Percentiles rank a stretch among this genome's conserved stretches.
Evolutionary conservation across 441 rosid species (phyloP).

Genomic region (Biscutella laevigata): DNA sequence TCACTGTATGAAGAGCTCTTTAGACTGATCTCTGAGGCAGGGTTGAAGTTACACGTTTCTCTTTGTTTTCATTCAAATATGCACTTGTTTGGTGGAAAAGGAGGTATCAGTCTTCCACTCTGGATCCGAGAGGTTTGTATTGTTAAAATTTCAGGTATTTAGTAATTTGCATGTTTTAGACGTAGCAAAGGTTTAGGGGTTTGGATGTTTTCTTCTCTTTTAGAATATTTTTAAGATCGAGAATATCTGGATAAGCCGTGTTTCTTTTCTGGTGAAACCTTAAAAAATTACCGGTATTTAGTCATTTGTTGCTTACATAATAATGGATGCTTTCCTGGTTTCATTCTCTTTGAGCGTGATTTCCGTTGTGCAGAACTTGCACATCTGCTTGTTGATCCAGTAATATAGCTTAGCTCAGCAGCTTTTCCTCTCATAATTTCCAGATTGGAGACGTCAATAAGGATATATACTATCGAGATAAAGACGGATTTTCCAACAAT

Average conservation of each 20-base stretch:
- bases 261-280: neutral
- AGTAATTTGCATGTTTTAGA: slow-evolving; percentile 12
- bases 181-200: neutral
- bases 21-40: slow-evolving; percentile 41
- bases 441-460: slow-evolving; percentile 50
- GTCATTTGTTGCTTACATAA: neutral
- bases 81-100: slow-evolving; percentile 33
- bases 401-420: neutral
- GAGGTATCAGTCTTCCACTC: slow-evolving; percentile 48
- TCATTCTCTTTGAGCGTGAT: neutral
- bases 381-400: slow-evolving; percentile 1
- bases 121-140: slow-evolving; percentile 52
- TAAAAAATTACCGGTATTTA: neutral
- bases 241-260: neutral
- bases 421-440: slow-evolving; percentile 2
- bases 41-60: slow-evolving; percentile 49
- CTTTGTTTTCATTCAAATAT: slow-evolving; percentile 56
- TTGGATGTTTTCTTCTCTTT: neutral
- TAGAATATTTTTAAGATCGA: neutral
- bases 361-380: neutral
- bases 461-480: slow-evolving; percentile 52
- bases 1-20: slow-evolving; percentile 53
- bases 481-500: slow-evolving; percentile 39
- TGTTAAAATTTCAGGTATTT: slow-evolving; percentile 14
- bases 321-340: neutral